Percentiles rank a stretch among this genome's conserved stretches.
Evolutionary conservation across 257 asterid species (phyloP).

Genomic region (Gentiana dahurica): DNA sequence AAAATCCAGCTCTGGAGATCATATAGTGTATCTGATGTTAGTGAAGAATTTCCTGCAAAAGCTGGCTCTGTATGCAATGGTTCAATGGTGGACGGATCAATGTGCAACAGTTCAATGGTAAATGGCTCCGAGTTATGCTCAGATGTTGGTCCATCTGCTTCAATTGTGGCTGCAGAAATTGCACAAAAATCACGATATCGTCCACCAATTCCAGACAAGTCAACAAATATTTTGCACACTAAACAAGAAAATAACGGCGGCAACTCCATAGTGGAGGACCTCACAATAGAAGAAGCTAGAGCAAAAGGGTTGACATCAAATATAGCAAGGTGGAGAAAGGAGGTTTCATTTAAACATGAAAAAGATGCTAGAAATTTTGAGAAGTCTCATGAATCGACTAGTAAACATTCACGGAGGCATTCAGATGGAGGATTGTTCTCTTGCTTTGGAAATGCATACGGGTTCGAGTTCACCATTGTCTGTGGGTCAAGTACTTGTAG

Average conservation of each 20-base stretch:
- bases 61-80: conserved; percentile 10
- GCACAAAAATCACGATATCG: conserved; percentile 26
- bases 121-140: conserved; percentile 53
- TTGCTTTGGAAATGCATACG: conserved; percentile 51
- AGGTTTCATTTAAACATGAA: neutral
- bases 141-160: conserved; percentile 87
- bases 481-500: conserved; percentile 40
- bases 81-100: neutral
- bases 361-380: neutral
- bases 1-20: conserved; percentile 45
- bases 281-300: conserved; percentile 48
- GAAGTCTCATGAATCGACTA: neutral
- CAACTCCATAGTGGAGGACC: conserved; percentile 48
- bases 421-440: conserved; percentile 37
- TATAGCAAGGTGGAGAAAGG: conserved; percentile 23
- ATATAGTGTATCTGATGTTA: conserved; percentile 15
- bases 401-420: conserved; percentile 20
- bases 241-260: conserved; percentile 11
- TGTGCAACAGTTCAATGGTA: conserved; percentile 20
- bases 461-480: conserved; percentile 58
- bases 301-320: conserved; percentile 40
- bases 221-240: neutral
- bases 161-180: conserved; percentile 72
- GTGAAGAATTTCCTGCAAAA: conserved; percentile 27
- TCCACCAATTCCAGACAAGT: conserved; percentile 1